Conservation (phyloP, 2,329 filamentous ascomycete species). For the Aspergillus udagawae region DNA sequence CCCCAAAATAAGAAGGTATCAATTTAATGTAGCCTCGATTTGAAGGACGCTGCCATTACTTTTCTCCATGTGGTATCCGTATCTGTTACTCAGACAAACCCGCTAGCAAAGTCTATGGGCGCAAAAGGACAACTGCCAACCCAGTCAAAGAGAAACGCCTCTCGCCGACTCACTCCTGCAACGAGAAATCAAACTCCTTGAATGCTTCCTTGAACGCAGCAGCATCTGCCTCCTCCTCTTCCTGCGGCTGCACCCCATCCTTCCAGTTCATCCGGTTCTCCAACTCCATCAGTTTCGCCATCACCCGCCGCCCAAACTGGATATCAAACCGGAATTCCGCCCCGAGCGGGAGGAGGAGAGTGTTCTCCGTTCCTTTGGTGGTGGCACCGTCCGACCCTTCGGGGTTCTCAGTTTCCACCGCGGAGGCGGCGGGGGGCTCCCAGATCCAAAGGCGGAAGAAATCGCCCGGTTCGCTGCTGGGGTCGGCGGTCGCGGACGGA, state of each 20-base stretch:
- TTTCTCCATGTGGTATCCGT: neutral
- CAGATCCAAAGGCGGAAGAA: slow-evolving; percentile 84
- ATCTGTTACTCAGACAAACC: neutral
- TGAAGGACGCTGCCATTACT: neutral
- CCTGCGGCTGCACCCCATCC: slow-evolving; percentile 71
- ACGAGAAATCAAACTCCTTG: slow-evolving; percentile 79
- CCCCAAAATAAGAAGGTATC: neutral
- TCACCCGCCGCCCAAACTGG: slow-evolving; percentile 81
- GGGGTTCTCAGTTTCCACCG: neutral
- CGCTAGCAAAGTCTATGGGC: neutral
- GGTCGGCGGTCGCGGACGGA: slow-evolving; percentile 33
- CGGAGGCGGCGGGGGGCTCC: slow-evolving; percentile 43
- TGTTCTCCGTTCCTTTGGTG: slow-evolving; percentile 48
- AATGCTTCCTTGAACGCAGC: slow-evolving; percentile 77
- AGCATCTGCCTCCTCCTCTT: slow-evolving; percentile 76
- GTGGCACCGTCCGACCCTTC: neutral
- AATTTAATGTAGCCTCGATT: neutral
- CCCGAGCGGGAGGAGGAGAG: slow-evolving; percentile 70
- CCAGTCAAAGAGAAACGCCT: neutral
- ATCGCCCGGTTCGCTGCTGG: slow-evolving; percentile 47
- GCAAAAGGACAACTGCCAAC: neutral
- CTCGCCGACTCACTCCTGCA: slow-evolving; percentile 26
- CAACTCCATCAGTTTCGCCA: slow-evolving; percentile 80
- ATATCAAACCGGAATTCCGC: slow-evolving; percentile 75
- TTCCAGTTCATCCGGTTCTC: slow-evolving; percentile 80